Evolutionary conservation across 495 filamentous ascomycete species (phyloP), one percentile per base, ranked within the genome.

Genomic region (Cairneyella variabilis): DNA sequence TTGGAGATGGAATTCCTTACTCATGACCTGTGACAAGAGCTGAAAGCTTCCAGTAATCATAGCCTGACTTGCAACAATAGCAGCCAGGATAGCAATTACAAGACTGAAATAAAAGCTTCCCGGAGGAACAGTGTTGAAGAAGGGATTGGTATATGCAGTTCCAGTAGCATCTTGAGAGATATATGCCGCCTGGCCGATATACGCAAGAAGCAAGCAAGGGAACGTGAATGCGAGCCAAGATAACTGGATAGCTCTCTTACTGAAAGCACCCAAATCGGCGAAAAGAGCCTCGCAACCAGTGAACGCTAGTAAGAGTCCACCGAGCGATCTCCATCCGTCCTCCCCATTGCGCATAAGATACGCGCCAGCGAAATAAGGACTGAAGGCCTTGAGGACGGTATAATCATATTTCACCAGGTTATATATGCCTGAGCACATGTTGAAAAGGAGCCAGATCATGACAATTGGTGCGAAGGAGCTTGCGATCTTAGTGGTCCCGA

Each of bases 251-350:
- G 86, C 78, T 44, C 76, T 66, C 44, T 70, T 66, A 58, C 71
- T 74, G 64, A 89, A 89, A 25, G 86, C 84, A 44, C 86, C 86
- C 3, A 90, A 66, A 56, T 90, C 86, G 4, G 86, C 86, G 58
- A 88, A 90, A 14, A 90, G 71, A 9, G 86, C 85, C 64, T 90
- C 86, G 14, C 87, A 83, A 12, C 85, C 85, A 7, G 85, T 89
- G 47, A 89, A 89, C 0, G 84, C 78, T 3, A 90, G 77, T 8
- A 90, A 57, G 21, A 86, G 80, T 5, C 85, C 86, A 47, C 86
- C 86, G 18, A 90, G 76, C 56, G 73, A 78, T 49, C 68, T 73
- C 86, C 86, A 90, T 1, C 81, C 86, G 2, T 76, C 64, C 18
- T 74, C 74, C 25, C 76, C 75, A 58, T 88, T 78, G n/a, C 79